Evolutionary conservation across 345 rosid species (phyloP).

Genomic region (Laguncularia racemosa): DNA sequence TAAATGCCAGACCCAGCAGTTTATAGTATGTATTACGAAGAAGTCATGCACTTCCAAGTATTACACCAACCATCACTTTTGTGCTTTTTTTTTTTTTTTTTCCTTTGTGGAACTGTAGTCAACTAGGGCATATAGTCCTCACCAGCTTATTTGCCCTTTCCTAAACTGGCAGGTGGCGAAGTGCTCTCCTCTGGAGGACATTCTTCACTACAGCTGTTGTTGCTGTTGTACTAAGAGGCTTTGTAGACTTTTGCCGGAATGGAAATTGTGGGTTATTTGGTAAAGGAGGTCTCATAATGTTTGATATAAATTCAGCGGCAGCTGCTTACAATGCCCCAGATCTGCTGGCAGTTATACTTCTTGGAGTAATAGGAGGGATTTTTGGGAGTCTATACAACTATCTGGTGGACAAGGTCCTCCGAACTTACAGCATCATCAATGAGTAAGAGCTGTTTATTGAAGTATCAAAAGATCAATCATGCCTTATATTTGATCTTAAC

Average conservation of each 20-base stretch:
- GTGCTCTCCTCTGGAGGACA: conserved; percentile 94
- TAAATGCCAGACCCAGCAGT: too few species aligned
- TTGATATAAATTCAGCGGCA: conserved; percentile 54
- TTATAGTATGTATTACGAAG: too few species aligned
- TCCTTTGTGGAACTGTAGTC: neutral
- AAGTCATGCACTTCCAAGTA: too few species aligned
- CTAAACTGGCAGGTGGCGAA: conserved; percentile 70
- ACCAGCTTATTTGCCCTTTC: neutral
- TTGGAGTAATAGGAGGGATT: conserved; percentile 73
- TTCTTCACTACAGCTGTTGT: conserved; percentile 97
- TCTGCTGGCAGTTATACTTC: conserved; percentile 62
- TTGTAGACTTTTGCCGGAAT: conserved; percentile 53
- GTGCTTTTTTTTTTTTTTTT: neutral
- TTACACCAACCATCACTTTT: too few species aligned
- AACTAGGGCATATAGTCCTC: neutral
- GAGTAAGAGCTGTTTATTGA: conserved; percentile 36
- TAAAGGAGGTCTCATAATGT: conserved; percentile 92
- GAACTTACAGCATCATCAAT: conserved; percentile 65
- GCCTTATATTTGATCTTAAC: too few species aligned
- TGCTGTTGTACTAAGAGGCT: conserved; percentile 72
- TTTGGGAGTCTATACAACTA: conserved; percentile 84
- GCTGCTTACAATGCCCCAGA: conserved; percentile 50
- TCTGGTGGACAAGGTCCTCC: conserved; percentile 82
- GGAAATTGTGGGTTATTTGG: conserved; percentile 91
- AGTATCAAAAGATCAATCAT: too few species aligned